Base-by-base conservation (phyloP, 2,329 filamentous ascomycete species). In the Claviceps purpurea region DNA sequence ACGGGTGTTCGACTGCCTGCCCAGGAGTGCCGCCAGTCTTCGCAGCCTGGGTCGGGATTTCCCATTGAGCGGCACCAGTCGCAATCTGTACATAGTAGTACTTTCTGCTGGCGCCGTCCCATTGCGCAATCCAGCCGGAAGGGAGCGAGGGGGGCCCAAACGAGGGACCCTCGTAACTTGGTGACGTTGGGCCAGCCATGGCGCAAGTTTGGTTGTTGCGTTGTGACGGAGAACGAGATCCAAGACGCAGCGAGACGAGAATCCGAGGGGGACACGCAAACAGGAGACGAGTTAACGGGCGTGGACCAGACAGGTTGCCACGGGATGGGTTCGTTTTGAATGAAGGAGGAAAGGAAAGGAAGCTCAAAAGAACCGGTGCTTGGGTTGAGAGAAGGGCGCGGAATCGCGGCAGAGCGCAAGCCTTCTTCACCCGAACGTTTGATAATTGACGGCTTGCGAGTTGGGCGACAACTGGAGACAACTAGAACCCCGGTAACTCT, bases 21-120 rank as follows among this genome's bases (percentile, higher is more conserved):
- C 70, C 76, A 46, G 78, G 82, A 40, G 78, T 82, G 61, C 71
- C 79, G 56, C 81, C 79, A 22, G 77, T 75, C 45, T 78, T 80
- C 7, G 78, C 82, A 49, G 82, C 74, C 54, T 79, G 73, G 14
- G 79, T 86, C 37, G 84, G 84, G 37, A 77, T 75, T n/a, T 87
- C 83, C 84, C 84, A 87, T 67, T 87, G 83, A 56, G 83, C 85
- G 40, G 79, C 73, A 47, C 84, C 84, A 7, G 83, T 87, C 50
- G 81, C 82, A 51, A 87, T 77, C 66, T 87, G 82, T 49, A 87
- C 84, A 64, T 79, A 85, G 66, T 85, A 85, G 64, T 84, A 85
- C 65, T 83, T 83, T 64, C 73, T 77, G 65, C 74, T 79, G 52
- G 73, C 63, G 56, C 75, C 77, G 62, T 85, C 81, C 81, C 81